A percentile compares a stretch with the other conserved stretches of the same genome.
Conservation (phyloP, 2,329 filamentous ascomycete species). For the Escovopsis sp. region DNA sequence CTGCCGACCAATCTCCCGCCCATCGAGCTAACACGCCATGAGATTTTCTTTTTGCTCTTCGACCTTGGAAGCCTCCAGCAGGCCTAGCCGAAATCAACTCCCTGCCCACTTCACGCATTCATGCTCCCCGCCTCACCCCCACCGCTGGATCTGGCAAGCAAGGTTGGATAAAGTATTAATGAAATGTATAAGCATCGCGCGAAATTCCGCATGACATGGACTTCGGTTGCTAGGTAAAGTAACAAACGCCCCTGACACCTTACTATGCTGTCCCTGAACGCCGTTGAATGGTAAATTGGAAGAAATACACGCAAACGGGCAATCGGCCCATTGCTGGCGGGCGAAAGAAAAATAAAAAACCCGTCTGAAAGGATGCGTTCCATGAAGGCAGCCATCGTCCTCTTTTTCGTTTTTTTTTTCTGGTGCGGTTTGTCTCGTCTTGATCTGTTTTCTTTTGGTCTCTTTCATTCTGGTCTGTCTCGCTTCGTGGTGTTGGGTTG, state of each 20-base stretch:
- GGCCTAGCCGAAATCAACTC: neutral
- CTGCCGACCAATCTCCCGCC: neutral
- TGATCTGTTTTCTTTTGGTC: no score
- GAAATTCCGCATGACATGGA: conserved; percentile 22
- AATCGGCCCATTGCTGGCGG: conserved; percentile 7
- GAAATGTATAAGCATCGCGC: conserved; percentile 23
- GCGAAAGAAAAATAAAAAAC: conserved; percentile 11
- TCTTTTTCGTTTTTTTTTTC: no score
- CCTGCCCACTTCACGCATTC: neutral
- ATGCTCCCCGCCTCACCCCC: neutral
- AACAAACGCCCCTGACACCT: conserved; percentile 38
- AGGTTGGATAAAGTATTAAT: conserved; percentile 16
- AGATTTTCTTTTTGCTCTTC: no score
- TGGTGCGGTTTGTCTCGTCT: no score
- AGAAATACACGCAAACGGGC: conserved; percentile 33
- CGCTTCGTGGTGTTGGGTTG: no score
- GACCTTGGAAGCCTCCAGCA: neutral
- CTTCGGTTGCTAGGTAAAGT: conserved; percentile 17
- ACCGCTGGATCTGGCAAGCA: neutral
- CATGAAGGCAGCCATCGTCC: conserved; percentile 16
- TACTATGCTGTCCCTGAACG: conserved; percentile 44
- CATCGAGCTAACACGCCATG: neutral
- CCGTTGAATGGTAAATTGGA: conserved; percentile 33
- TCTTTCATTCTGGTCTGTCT: no score
- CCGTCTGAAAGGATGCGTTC: conserved; percentile 11